These are phyloP conservation scores for Penicillium longicatenatum DNA, from an alignment of 495 filamentous ascomycete genomes.

Conservation along the genomic window DNA sequence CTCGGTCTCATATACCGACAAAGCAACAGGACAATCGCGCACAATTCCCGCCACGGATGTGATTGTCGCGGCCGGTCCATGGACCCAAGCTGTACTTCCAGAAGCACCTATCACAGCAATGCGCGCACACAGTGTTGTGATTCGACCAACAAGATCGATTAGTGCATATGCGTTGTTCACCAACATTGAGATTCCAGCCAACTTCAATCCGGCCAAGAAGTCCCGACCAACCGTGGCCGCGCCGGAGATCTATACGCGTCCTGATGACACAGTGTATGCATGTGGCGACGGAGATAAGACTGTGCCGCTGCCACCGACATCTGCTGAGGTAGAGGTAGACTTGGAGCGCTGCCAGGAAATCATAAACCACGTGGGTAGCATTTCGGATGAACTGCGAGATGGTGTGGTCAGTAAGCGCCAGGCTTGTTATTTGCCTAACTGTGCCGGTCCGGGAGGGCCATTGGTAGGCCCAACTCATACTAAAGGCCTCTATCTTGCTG, in stretches of 20 bases:
- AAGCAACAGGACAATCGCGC: conserved; percentile 53
- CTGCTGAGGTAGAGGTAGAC: conserved; percentile 78
- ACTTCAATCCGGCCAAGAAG: conserved; percentile 53
- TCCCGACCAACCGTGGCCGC: conserved; percentile 63
- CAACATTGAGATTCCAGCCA: conserved; percentile 73
- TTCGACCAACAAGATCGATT: conserved; percentile 69
- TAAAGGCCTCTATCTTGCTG: conserved; percentile 78
- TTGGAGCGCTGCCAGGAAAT: conserved; percentile 82
- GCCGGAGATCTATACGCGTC: conserved; percentile 93
- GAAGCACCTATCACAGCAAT: conserved; percentile 75
- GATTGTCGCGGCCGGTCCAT: conserved; percentile 85
- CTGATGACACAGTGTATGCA: conserved; percentile 86
- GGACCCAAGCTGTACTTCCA: conserved; percentile 77
- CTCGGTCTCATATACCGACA: conserved; percentile 75
- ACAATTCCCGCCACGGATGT: conserved; percentile 79
- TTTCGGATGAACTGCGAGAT: conserved; percentile 73
- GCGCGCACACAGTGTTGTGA: conserved; percentile 89
- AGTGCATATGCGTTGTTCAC: conserved; percentile 91
- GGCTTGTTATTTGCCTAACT: conserved; percentile 89
- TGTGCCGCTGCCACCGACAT: conserved; percentile 73
- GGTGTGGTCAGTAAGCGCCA: conserved; percentile 81
- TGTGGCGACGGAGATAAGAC: conserved; percentile 85
- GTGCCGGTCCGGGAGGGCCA: conserved; percentile 67
- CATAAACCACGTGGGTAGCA: conserved; percentile 73
- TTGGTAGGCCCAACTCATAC: conserved; percentile 75